Evolutionary conservation across 768 basidiomycete genomes (phyloP).

Genomic region (Sarcomyxa edulis): DNA sequence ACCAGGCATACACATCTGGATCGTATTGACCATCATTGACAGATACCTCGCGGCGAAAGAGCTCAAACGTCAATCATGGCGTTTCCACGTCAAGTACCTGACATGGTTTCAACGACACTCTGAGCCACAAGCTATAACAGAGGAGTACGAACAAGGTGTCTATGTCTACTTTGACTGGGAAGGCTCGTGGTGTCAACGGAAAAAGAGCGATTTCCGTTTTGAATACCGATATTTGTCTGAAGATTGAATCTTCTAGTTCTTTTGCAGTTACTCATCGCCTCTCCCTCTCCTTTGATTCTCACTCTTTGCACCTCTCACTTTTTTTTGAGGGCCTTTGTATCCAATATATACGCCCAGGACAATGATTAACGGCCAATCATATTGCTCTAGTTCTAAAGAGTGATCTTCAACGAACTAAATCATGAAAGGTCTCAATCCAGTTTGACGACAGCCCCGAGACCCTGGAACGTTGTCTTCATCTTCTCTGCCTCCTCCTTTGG

Average conservation of each 20-base stretch:
- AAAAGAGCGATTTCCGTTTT: constrained; percentile 97
- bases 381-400: constrained; percentile 1
- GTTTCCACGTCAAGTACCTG: constrained; percentile 98
- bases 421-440: constrained; percentile 60
- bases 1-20: constrained; percentile 12
- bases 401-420: neutral
- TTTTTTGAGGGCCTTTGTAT: constrained; percentile 3
- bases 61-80: constrained; percentile 96
- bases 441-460: constrained; percentile 80
- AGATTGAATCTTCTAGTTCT: too few relatives aligned
- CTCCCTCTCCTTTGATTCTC: constrained; percentile 4
- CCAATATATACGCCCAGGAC: too few relatives aligned
- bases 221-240: constrained; percentile 94
- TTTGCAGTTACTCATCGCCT: too few relatives aligned
- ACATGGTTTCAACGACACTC: constrained; percentile 99
- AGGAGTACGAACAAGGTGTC: constrained; percentile 98
- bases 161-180: constrained; percentile 99
- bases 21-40: too few relatives aligned
- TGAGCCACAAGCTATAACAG: constrained; percentile 97
- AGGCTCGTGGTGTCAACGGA: constrained; percentile 96
- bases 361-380: constrained; percentile 1
- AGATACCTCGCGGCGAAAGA: constrained; percentile 96
- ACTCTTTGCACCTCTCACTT: constrained; percentile 5
- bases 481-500: constrained; percentile 98
- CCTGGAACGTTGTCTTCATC: constrained; percentile 85